Percentiles rank a stretch among this genome's conserved stretches.
These are phyloP conservation scores for Blastocystis sp. DNA, from an alignment of 352 stramenopile species.

Conservation along the genomic window DNA sequence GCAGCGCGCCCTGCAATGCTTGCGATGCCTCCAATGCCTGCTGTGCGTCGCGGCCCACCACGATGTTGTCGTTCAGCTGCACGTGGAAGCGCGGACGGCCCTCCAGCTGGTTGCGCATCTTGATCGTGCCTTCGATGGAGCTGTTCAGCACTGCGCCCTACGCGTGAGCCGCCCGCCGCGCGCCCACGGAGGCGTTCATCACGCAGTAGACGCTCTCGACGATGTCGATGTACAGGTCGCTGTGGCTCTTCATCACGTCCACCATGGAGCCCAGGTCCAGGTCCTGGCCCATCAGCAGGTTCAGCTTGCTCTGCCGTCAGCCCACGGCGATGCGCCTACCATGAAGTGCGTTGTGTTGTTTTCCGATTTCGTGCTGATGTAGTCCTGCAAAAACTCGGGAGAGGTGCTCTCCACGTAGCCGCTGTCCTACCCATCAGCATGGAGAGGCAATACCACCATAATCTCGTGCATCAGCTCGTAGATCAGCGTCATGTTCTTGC, in stretches of 20 bases:
- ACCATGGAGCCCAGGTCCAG: conserved; percentile 26
- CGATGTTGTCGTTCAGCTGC: conserved; percentile 47
- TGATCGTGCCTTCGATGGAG: conserved; percentile 43
- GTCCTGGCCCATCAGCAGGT: conserved; percentile 25
- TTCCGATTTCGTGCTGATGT: conserved; percentile 5
- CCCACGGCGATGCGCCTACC: not conserved
- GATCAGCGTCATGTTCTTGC: conserved; percentile 56
- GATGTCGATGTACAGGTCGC: conserved; percentile 59
- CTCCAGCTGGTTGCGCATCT: conserved; percentile 40
- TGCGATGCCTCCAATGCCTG: too few relatives aligned
- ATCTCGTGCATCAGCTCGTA: conserved; percentile 67
- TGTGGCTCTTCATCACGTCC: conserved; percentile 1
- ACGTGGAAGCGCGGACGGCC: conserved; percentile 48
- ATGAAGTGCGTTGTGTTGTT: conserved; percentile 46
- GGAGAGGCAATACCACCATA: conserved; percentile 11
- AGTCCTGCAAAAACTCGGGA: conserved; percentile 42
- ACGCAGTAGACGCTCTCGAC: conserved; percentile 35
- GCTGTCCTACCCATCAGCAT: conserved; percentile 19
- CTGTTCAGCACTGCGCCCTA: conserved; percentile 52
- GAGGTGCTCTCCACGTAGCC: conserved; percentile 52
- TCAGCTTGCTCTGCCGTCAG: conserved; percentile 14
- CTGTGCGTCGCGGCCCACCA: not conserved
- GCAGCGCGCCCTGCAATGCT: conserved; percentile 13
- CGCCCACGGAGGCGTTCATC: not conserved
- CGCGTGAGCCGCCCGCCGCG: not conserved